Base-by-base conservation (phyloP, 768 basidiomycete genomes). In the Ephemerocybe angulata region DNA sequence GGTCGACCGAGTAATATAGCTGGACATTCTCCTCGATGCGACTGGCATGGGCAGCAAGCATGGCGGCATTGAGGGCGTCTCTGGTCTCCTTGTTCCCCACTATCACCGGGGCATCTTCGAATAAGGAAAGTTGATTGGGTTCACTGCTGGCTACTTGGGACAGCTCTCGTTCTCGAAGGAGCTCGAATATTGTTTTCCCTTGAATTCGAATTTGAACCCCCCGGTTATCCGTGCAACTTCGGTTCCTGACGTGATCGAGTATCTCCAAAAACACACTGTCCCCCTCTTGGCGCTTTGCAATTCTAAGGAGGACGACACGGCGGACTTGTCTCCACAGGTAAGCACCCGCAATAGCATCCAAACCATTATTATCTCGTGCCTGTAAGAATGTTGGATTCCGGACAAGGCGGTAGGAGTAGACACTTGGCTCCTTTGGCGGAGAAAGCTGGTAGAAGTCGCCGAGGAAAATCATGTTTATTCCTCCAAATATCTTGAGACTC, bases 391-490 rank as follows among this genome's bases (percentile, higher is more conserved):
- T 57, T 25, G 51, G 33, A 2, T 38, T 21, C 21, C 41, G 33
- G 1, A 59, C 51, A 1, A 63, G 50, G 8, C 53, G 40, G 21
- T 60, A 30, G 2, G 41, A 41, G 52, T 63, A 71, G 8, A 71
- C 48, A 1, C 62, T 37, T 1, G 50, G 35, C 17, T 57, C 60
- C 24, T 22, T 24, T 1, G 43, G 50, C 7, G 70, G 70, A 3
- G 30, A 13, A 3, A 50, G 49, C 24, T 50, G 49, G n/a, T 25
- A 37, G 37, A 50, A 50, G 49, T 17, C 70, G 6, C 70, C 70
- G 0, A 60, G 48, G 52, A 70, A 67, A 4, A 72, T 67, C 1
- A 73, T 50, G 54, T 70, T 70, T 1, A 71, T 52, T 0, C 68
- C 67, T 1, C 71, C 70, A 47, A 67, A 70, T 0, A 60, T 63